These are phyloP conservation scores for Podila horticola DNA, from an alignment of 192 early-diverging fungal genomes.

Conservation along the genomic window DNA sequence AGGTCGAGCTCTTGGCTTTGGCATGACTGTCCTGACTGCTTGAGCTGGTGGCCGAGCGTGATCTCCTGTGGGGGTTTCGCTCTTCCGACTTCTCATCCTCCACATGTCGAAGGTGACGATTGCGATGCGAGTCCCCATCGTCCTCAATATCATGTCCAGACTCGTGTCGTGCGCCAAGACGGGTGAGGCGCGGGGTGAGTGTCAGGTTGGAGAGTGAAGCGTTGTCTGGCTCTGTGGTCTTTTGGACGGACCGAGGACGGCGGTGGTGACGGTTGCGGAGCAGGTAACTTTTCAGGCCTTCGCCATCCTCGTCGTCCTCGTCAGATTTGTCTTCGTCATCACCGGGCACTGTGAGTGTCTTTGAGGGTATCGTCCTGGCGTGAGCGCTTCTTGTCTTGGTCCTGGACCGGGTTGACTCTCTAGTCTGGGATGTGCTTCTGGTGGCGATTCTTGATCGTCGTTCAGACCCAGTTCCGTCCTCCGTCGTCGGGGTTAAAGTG, in stretches of 20 bases:
- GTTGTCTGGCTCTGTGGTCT: constrained; percentile 3
- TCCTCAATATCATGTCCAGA: constrained; percentile 43
- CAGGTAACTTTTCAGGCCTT: constrained; percentile 23
- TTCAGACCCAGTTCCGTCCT: constrained; percentile 12
- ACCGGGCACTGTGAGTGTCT: constrained; percentile 14
- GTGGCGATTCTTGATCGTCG: constrained; percentile 33
- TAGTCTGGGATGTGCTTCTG: constrained; percentile 33
- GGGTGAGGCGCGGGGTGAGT: constrained; percentile 39
- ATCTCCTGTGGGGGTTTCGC: constrained; percentile 19
- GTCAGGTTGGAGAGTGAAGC: not conserved
- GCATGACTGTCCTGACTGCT: constrained; percentile 41
- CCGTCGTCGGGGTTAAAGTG: constrained; percentile 23
- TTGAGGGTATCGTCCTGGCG: constrained; percentile 22
- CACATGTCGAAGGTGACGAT: constrained; percentile 10
- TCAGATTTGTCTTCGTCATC: constrained; percentile 24
- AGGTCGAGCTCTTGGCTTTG: constrained; percentile 16
- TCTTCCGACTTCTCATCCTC: constrained; percentile 7
- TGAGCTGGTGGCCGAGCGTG: constrained; percentile 40
- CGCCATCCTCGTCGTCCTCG: constrained; percentile 44
- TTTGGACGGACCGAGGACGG: constrained; percentile 24
- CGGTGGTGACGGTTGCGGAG: constrained; percentile 39
- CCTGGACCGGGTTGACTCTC: constrained; percentile 24
- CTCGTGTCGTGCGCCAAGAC: constrained; percentile 47
- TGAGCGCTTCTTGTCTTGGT: constrained; percentile 24
- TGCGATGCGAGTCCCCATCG: constrained; percentile 26